Evolutionary conservation across 331 rosid species (phyloP), one percentile per base, ranked within the genome.

Genomic region (Rosa hybrid): DNA sequence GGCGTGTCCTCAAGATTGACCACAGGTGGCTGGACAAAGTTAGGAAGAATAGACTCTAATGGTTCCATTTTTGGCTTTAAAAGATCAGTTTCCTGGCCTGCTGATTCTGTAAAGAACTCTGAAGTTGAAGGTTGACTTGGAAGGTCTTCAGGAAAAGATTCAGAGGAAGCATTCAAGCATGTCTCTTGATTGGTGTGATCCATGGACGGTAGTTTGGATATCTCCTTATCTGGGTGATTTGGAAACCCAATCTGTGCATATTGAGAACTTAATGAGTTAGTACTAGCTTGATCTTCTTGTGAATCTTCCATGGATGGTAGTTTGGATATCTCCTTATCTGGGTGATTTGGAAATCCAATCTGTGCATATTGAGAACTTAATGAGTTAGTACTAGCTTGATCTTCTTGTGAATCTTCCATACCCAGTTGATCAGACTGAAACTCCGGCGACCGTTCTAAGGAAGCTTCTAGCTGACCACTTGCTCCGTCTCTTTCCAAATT

Each of bases 1-100:
- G 99, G 97, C 71, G 86, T 85, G 81, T 92, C 98, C 81, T 83
- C 91, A 46, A 81, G 77, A 81, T 59, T 83, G 80, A 74, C 86
- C 44, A 83, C 83, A 68, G 81, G 86, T 57, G 78, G 83, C 77
- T 62, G 62, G 75, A 77, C 81, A 46, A 59, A 57, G 57, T 74
- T 68, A 39, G 90, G 90, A 84, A 83, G 77, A 53, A 80, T 68
- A 64, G 83, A 79, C 59, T 83, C 83, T 41, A 75, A 56, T 76
- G 92, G 75, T 80, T 86, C 86, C 68, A 63, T 50, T 63, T 73
- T 76, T 73, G 54, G 86, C 75, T 76, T 84, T n/a, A 80, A 77
- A 42, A 30, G n/a, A 76, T 78, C 84, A 71, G 78, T 72, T 84
- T 85, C 86, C 41, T 71, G 88, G 41, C 57, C 68, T 13, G 81